Conservation (phyloP, 345 rosid species). For the Arabis alpina region DNA sequence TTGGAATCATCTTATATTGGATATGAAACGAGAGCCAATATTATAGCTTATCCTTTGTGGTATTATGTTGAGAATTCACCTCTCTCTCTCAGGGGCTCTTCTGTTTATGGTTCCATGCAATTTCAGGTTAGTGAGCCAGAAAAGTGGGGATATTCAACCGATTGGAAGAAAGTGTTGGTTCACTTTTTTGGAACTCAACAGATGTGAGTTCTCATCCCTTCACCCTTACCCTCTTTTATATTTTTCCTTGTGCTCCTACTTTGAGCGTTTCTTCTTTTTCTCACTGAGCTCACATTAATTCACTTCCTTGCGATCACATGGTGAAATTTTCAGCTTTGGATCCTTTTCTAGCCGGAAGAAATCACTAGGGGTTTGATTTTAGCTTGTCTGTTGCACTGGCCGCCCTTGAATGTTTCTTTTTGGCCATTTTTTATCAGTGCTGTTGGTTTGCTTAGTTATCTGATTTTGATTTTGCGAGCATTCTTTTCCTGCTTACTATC, state of each 20-base stretch:
- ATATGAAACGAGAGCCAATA: background rate
- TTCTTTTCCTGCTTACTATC: background rate
- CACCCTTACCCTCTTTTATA: background rate
- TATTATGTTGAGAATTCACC: background rate
- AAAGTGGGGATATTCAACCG: conserved; percentile 88
- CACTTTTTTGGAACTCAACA: conserved; percentile 97
- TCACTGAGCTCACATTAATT: background rate
- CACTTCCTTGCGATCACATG: background rate
- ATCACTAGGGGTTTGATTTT: background rate
- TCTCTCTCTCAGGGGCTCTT: background rate
- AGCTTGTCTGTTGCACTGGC: background rate
- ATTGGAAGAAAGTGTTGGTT: conserved; percentile 93
- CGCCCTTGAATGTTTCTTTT: background rate
- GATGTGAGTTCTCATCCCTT: conserved; percentile 65
- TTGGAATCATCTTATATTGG: conserved; percentile 12
- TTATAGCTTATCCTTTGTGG: background rate
- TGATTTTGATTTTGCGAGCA: background rate
- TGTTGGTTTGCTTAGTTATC: conserved; percentile 8
- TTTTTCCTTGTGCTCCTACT: background rate
- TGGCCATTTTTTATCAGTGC: background rate
- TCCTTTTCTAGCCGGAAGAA: background rate
- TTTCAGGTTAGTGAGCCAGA: conserved; percentile 93
- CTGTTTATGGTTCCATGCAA: conserved; percentile 27
- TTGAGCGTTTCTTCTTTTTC: background rate
- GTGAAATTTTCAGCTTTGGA: background rate